A percentile compares a stretch with the other conserved stretches of the same genome.
Conservation (phyloP, 2,329 filamentous ascomycete species). For the Neocucurbitaria cava region DNA sequence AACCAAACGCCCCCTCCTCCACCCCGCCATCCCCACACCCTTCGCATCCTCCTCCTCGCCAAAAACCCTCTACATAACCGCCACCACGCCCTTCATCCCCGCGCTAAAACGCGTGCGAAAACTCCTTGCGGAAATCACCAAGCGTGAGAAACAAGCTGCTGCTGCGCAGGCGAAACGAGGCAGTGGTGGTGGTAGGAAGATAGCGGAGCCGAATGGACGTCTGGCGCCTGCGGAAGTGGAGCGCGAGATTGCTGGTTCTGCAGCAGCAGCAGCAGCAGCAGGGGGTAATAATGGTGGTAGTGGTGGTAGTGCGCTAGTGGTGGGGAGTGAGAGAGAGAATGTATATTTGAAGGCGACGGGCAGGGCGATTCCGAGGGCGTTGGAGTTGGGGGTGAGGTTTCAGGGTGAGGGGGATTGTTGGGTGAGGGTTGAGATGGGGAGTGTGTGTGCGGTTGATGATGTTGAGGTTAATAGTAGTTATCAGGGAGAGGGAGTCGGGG, state of each 20-base stretch:
- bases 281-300: slow-evolving; percentile 13
- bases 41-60: slow-evolving; percentile 57
- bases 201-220: slow-evolving; percentile 20
- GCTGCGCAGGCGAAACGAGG: slow-evolving; percentile 7
- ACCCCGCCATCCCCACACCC: slow-evolving; percentile 61
- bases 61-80: slow-evolving; percentile 71
- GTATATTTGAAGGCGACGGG: slow-evolving; percentile 71
- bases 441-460: slow-evolving; percentile 72
- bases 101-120: slow-evolving; percentile 70
- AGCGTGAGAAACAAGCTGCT: slow-evolving; percentile 54
- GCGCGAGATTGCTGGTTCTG: slow-evolving; percentile 33
- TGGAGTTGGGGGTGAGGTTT: slow-evolving; percentile 70
- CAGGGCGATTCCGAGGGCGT: slow-evolving; percentile 68
- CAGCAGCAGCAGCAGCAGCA: too few species aligned
- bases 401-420: slow-evolving; percentile 65
- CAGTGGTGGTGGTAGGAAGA: slow-evolving; percentile 1
- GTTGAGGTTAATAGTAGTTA: slow-evolving; percentile 52
- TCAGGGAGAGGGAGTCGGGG: slow-evolving; percentile 13
- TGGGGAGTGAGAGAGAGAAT: slow-evolving; percentile 56
- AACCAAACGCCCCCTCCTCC: slow-evolving; percentile 65
- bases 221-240: slow-evolving; percentile 42
- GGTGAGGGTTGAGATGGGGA: slow-evolving; percentile 68
- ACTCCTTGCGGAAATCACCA: slow-evolving; percentile 64
- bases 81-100: slow-evolving; percentile 71
- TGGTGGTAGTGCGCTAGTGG: not conserved